These are phyloP conservation scores for Aspergillus amoenus DNA, from an alignment of 2,329 filamentous ascomycete genomes.

Conservation along the genomic window DNA sequence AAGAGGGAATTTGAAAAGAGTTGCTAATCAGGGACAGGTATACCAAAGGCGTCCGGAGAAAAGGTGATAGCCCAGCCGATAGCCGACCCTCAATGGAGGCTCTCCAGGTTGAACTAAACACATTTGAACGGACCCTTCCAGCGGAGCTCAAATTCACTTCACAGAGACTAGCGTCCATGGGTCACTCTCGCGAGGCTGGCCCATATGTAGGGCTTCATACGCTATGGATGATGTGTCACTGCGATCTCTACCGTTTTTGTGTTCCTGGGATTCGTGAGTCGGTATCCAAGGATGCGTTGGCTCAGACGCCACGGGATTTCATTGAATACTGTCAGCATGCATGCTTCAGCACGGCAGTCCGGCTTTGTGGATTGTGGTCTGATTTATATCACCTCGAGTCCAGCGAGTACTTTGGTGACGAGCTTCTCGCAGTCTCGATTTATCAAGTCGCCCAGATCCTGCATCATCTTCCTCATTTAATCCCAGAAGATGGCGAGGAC, in stretches of 20 bases:
- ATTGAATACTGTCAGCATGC: neutral
- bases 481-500: neutral
- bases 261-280: slow-evolving; percentile 4
- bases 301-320: neutral
- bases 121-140: neutral
- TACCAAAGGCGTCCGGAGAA: neutral
- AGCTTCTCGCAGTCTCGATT: neutral
- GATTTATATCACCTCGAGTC: slow-evolving; percentile 3
- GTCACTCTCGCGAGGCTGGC: neutral
- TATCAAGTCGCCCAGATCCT: slow-evolving; percentile 1
- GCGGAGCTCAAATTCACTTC: neutral
- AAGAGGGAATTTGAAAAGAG: neutral
- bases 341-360: neutral
- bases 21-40: neutral
- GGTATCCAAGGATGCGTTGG: neutral
- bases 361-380: neutral
- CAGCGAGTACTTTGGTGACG: slow-evolving; percentile 1
- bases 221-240: slow-evolving; percentile 3
- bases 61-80: neutral
- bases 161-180: neutral
- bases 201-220: neutral
- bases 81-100: neutral
- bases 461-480: slow-evolving; percentile 2
- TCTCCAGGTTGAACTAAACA: neutral
- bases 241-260: slow-evolving; percentile 4